A percentile compares a stretch with the other conserved stretches of the same genome.
phyloP scores from a whole-genome alignment of 768 basidiomycete genomes.

The Lentinus brumalis region DNA sequence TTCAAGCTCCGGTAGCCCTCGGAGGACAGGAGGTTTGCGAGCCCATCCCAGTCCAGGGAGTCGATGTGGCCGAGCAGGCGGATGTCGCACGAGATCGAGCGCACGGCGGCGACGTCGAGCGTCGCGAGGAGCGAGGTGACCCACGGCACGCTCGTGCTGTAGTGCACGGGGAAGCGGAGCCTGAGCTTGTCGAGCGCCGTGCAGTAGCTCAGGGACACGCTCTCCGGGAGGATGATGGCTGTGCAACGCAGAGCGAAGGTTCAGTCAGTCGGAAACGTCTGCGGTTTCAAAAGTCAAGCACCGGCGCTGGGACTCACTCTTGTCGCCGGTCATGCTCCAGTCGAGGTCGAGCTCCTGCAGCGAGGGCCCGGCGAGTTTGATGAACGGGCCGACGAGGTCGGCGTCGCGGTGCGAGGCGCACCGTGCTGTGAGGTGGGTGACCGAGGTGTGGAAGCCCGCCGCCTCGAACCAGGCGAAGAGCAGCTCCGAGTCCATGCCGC shows the following conservation, averaged over 20 bases:
- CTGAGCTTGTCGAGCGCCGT: slow-evolving; percentile 19
- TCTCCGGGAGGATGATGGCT: slow-evolving; percentile 24
- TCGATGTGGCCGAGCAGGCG: slow-evolving; percentile 27
- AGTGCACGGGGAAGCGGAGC: slow-evolving; percentile 24
- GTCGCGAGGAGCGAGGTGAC: slow-evolving; percentile 21
- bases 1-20: slow-evolving; percentile 10
- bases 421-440: slow-evolving; percentile 21
- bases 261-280: background rate
- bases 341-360: slow-evolving; percentile 28
- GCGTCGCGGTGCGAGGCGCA: slow-evolving; percentile 24
- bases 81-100: slow-evolving; percentile 22
- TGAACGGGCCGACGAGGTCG: slow-evolving; percentile 21
- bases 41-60: slow-evolving; percentile 25
- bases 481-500: slow-evolving; percentile 19
- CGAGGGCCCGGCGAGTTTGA: slow-evolving; percentile 19
- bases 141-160: slow-evolving; percentile 22
- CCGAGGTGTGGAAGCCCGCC: slow-evolving; percentile 13
- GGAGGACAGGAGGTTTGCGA: slow-evolving; percentile 15
- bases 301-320: slow-evolving; percentile 9
- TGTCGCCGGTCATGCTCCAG: slow-evolving; percentile 24
- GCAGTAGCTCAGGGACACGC: slow-evolving; percentile 22
- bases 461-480: slow-evolving; percentile 27
- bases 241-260: background rate
- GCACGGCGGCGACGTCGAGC: slow-evolving; percentile 15
- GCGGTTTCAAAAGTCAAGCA: background rate